A percentile compares a stretch with the other conserved stretches of the same genome.
These are phyloP conservation scores for Microdochium nivale DNA, from an alignment of 2,329 filamentous ascomycete species.

Conservation along the genomic window DNA sequence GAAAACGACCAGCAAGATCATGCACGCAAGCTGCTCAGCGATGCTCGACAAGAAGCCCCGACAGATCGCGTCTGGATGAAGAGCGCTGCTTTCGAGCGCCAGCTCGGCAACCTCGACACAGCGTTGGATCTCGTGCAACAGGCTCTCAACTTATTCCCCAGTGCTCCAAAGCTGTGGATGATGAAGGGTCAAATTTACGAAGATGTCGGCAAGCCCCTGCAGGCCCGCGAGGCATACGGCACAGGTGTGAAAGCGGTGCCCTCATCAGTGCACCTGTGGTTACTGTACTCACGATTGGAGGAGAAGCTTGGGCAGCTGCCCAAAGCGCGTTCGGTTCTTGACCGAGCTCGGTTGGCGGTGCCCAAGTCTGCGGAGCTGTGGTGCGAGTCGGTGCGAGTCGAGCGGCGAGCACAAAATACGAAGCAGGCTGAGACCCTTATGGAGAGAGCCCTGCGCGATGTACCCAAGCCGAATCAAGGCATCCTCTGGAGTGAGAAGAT, in stretches of 20 bases:
- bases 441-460: slow-evolving; percentile 87
- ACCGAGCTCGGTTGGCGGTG: slow-evolving; percentile 79
- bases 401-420: slow-evolving; percentile 76
- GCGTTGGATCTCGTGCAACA: slow-evolving; percentile 83
- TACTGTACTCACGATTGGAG: slow-evolving; percentile 81
- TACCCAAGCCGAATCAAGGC: slow-evolving; percentile 63
- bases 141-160: slow-evolving; percentile 78
- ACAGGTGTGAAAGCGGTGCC: slow-evolving; percentile 83
- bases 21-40: slow-evolving; percentile 71
- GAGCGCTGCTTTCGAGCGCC: slow-evolving; percentile 85
- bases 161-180: slow-evolving; percentile 89
- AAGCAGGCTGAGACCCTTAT: slow-evolving; percentile 84
- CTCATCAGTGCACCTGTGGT: slow-evolving; percentile 78
- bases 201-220: slow-evolving; percentile 64
- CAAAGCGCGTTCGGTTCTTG: slow-evolving; percentile 88
- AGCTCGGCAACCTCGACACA: slow-evolving; percentile 67
- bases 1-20: slow-evolving; percentile 77
- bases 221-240: slow-evolving; percentile 83
- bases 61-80: slow-evolving; percentile 98
- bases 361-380: slow-evolving; percentile 80
- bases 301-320: slow-evolving; percentile 76
- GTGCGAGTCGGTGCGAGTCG: slow-evolving; percentile 89
- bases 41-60: slow-evolving; percentile 78
- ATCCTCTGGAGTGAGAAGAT: slow-evolving; percentile 91
- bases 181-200: slow-evolving; percentile 98